Evolutionary conservation across 2,329 filamentous ascomycete genomes (phyloP), one percentile per base, ranked within the genome.

Genomic region (Volutella citrinella): DNA sequence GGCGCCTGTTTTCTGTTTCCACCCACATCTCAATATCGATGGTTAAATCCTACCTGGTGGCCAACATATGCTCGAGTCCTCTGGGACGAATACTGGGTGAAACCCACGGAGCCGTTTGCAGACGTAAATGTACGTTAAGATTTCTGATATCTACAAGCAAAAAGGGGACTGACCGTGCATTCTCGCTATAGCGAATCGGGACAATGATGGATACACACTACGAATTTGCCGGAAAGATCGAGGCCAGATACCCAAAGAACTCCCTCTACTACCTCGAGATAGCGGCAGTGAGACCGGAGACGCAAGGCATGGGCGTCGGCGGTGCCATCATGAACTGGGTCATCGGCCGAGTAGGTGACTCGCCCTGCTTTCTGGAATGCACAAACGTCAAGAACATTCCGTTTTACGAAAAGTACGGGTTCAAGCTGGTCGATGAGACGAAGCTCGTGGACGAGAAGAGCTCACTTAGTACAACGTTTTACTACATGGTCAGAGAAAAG

Each of bases 21-120:
- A 2, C 38, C 38, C 6, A n/a, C 5, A 6, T 16, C 35, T 5
- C 38, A 30, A 15, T 9, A 20, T 13, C 27, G 35, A 18, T 42
- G 38, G 38, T 8, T 42, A 1, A 42, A 27, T 10, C 38, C 38
- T 4, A 15, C 19, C 11, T 42, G 38, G 38, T 42, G 38, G 38
- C 15, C 19, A 11, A 16, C 30, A 12, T 42, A 38, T n/a, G 6
- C 34, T 12, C 30, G 20, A 10, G 19, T 34, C 11, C 16, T 32
- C 4, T 34, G 34, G 35, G 35, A 42, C n/a, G 10, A 19, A 4
- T 15, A 27, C 14, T 38, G 30, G 38, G 15, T 15, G 10, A 30
- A 20, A 15, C 35, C 38, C 12, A 18, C 12, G 11, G 38, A 42
- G 12, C 24, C 35, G 11, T 34, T 35, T 4, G 27, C 19, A 6